A percentile compares a stretch with the other conserved stretches of the same genome.
Conservation (phyloP, 495 filamentous ascomycete genomes). For the Neurospora sp. region DNA sequence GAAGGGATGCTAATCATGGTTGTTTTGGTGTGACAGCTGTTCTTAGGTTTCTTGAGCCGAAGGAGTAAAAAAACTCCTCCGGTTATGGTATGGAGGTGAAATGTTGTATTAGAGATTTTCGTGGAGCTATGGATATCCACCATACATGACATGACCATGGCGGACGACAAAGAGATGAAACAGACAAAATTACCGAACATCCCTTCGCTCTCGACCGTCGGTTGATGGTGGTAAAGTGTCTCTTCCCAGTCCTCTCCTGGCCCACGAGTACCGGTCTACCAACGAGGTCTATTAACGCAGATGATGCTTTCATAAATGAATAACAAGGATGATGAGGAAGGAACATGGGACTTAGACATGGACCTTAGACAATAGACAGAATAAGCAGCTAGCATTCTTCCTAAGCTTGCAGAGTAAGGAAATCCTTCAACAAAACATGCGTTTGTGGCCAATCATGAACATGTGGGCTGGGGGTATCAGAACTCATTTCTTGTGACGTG, state of each 20-base stretch:
- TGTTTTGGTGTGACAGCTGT: slow-evolving; percentile 35
- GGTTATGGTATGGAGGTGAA: not conserved
- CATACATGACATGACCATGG: not conserved
- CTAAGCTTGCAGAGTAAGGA: not conserved
- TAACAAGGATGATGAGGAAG: not conserved
- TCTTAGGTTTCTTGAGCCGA: slow-evolving; percentile 50
- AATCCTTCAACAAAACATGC: not conserved
- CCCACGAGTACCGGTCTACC: not conserved
- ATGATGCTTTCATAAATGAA: not conserved
- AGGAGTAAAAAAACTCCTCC: slow-evolving; percentile 28
- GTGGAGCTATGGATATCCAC: not conserved
- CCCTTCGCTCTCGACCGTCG: not conserved
- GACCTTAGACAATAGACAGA: not conserved
- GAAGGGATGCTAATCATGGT: not conserved
- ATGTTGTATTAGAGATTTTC: not conserved
- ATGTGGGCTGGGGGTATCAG: not conserved
- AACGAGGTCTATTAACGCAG: not conserved
- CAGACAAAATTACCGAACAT: not conserved
- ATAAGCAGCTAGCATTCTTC: not conserved
- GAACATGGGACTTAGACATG: not conserved
- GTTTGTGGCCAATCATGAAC: not conserved
- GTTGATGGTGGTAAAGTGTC: not conserved
- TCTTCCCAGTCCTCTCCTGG: not conserved
- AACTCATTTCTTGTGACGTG: not conserved
- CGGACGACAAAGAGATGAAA: not conserved